A percentile compares a stretch with the other conserved stretches of the same genome.
Evolutionary conservation across 192 early-diverging fungal species (phyloP).

Genomic region (Allomyces macrogynus): DNA sequence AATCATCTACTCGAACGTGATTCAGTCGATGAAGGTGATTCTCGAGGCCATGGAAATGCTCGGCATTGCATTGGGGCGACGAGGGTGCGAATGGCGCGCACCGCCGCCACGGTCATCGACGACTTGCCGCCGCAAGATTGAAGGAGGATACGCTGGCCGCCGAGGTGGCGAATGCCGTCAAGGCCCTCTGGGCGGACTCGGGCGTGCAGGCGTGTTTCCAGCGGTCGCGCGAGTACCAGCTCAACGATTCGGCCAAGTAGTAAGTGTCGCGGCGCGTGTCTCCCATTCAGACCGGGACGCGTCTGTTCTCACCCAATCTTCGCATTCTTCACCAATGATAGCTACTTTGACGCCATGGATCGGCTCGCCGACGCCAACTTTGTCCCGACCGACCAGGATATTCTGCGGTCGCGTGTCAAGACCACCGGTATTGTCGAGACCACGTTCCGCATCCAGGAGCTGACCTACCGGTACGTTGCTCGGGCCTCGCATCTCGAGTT

Average conservation of each 20-base stretch:
- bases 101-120: conserved; percentile 11
- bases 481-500: not conserved
- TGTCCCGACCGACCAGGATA: conserved; percentile 34
- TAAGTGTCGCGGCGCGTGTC: conserved; percentile 7
- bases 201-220: conserved; percentile 17
- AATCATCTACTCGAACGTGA: conserved; percentile 24
- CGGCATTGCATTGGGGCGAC: not conserved
- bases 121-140: conserved; percentile 14
- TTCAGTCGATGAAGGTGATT: conserved; percentile 24
- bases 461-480: conserved; percentile 21
- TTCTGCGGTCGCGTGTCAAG: conserved; percentile 33
- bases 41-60: conserved; percentile 20
- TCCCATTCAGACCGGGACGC: not conserved
- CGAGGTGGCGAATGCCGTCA: conserved; percentile 18
- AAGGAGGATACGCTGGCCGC: conserved; percentile 18
- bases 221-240: conserved; percentile 21
- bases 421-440: conserved; percentile 43
- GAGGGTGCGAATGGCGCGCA: conserved; percentile 8
- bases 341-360: conserved; percentile 31
- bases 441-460: conserved; percentile 24
- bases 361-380: conserved; percentile 19
- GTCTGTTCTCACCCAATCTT: not conserved
- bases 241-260: conserved; percentile 31
- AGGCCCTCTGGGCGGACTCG: conserved; percentile 21
- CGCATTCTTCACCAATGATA: conserved; percentile 4